These are phyloP conservation scores for Metschnikowia cubensis DNA, from an alignment of 805 yeast genomes.

Conservation along the genomic window DNA sequence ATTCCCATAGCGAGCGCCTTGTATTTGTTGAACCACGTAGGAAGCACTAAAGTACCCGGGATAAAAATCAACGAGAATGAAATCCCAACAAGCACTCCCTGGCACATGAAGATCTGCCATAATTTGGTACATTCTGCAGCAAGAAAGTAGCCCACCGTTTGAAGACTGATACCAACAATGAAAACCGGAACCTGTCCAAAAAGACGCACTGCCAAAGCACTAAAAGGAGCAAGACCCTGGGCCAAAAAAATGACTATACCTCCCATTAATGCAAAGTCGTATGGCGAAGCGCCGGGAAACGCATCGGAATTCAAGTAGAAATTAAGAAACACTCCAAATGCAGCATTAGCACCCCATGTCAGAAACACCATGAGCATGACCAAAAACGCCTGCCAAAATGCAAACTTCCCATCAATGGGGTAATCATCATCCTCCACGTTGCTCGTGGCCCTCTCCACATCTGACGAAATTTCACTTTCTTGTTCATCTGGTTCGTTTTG, in stretches of 20 bases:
- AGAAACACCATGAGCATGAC: constrained; percentile 40
- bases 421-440: constrained; percentile 8
- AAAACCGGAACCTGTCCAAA: constrained; percentile 50
- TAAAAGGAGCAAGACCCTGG: constrained; percentile 55
- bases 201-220: constrained; percentile 33
- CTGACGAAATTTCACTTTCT: not conserved
- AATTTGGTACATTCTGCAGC: constrained; percentile 56
- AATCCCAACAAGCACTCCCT: constrained; percentile 60
- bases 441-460: not conserved
- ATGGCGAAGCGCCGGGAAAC: constrained; percentile 51
- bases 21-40: constrained; percentile 66
- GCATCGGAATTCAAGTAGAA: constrained; percentile 40
- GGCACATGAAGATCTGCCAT: constrained; percentile 68
- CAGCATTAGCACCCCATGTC: constrained; percentile 58
- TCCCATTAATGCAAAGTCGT: constrained; percentile 64
- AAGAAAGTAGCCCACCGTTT: constrained; percentile 52
- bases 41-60: constrained; percentile 58
- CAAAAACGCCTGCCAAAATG: constrained; percentile 20
- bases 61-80: constrained; percentile 52
- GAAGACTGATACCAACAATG: constrained; percentile 45
- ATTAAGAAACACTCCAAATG: constrained; percentile 55
- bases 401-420: constrained; percentile 18
- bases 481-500: not conserved
- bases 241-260: constrained; percentile 63
- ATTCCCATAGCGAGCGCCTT: constrained; percentile 55